Evolutionary conservation across 108 stramenopile species (phyloP).

Genomic region (Cyclotella sp.): DNA sequence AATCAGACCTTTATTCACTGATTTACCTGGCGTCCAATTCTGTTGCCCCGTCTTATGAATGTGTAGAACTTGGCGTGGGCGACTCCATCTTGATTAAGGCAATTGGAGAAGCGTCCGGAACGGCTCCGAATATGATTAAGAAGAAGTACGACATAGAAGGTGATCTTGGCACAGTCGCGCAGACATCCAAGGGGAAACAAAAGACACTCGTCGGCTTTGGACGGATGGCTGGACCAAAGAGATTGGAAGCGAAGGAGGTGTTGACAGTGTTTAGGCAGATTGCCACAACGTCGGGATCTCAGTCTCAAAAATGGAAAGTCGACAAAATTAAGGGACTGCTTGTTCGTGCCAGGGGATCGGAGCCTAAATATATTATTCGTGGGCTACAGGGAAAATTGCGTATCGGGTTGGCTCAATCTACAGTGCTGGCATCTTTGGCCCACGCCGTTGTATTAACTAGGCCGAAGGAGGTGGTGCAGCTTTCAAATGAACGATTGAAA

Average conservation of each 20-base stretch:
- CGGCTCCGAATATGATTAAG: slow-evolving; percentile 73
- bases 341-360: slow-evolving; percentile 73
- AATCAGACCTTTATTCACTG: slow-evolving; percentile 74
- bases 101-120: slow-evolving; percentile 88
- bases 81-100: slow-evolving; percentile 96
- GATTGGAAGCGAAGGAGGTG: slow-evolving; percentile 66
- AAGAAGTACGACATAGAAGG: slow-evolving; percentile 85
- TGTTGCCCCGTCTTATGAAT: slow-evolving; percentile 95
- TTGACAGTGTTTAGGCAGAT: slow-evolving; percentile 74
- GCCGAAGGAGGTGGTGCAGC: slow-evolving; percentile 50
- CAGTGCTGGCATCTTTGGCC: slow-evolving; percentile 94
- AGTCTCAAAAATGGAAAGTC: slow-evolving; percentile 94
- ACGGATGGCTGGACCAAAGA: slow-evolving; percentile 69
- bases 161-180: slow-evolving; percentile 95
- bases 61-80: slow-evolving; percentile 97
- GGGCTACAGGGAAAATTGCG: slow-evolving; percentile 98
- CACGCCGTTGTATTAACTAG: slow-evolving; percentile 85
- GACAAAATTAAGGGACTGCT: slow-evolving; percentile 93
- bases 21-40: slow-evolving; percentile 90
- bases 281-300: slow-evolving; percentile 81
- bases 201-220: slow-evolving; percentile 84
- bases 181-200: slow-evolving; percentile 83
- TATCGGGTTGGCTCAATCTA: slow-evolving; percentile 94
- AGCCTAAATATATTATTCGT: slow-evolving; percentile 97
- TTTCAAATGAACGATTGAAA: slow-evolving; percentile 40